Base-by-base conservation (phyloP, 139 green algal species). In the Chlamydomonas schloesseri region DNA sequence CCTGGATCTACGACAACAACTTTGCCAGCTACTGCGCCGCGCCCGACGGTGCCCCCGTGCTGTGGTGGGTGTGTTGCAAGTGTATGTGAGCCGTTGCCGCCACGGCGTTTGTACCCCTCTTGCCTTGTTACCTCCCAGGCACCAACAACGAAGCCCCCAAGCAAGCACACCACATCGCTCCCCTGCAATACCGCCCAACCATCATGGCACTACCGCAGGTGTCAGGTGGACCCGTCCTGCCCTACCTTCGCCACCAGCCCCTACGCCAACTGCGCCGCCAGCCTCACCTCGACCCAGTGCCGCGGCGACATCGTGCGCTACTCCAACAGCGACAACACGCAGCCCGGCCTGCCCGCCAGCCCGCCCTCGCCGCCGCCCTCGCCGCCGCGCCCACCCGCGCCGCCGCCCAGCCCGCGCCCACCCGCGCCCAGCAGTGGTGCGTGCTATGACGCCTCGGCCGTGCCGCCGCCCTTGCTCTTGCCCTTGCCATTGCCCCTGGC, bases 21-120 rank as follows among this genome's bases (percentile, higher is more conserved):
- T 72, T 83, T 58, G 58, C 23, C 36, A 72, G 75, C 58, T 83
- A 83, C 60, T 83, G 75, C 75, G 58, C 75, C 17, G 2, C 23
- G 3, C 58, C 58, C 13, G 57, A 72, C 36, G 60, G 36, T 17
- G 28, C 13, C 23, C 3, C 29, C 31, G n/a, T 6, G 17, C 34
- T 83, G 75, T 58, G 37, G 75, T 83, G 62, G 24, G 75, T 70
- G 2, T 21, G 17, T n/a, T 80, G 29, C 20, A 13, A 46, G 67
- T n/a, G 17, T 57, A 13, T 70, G 2, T 33, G 42, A 33, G 26
- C 37, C 24, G 46, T 15, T 62, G 36, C 2, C 21, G 33, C n/a
- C n/a, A n/a, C n/a, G n/a, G n/a, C n/a, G n/a, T n/a, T n/a, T n/a
- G n/a, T n/a, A n/a, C n/a, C n/a, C n/a, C n/a, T n/a, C n/a, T n/a